Evolutionary conservation across 225 moss, liverwort and hornwort species (phyloP).

Genomic region (Lunularia cruciata): DNA sequence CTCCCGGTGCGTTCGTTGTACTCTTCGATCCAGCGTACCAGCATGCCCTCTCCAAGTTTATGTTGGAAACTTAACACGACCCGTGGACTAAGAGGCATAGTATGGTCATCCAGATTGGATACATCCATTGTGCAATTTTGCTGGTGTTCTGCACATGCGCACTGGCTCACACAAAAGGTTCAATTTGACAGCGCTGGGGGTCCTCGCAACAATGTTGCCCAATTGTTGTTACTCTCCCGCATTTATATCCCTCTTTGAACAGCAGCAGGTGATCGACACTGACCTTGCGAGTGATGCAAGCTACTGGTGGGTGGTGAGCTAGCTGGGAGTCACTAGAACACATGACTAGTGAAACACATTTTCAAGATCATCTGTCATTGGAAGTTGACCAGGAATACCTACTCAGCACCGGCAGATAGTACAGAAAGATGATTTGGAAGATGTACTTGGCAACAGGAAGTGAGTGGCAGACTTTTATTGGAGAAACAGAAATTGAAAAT

Average conservation of each 20-base stretch:
- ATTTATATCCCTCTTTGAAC: not conserved
- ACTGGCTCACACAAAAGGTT: not conserved
- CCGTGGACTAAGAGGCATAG: not conserved
- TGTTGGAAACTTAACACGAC: conserved; percentile 17
- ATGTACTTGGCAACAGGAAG: not conserved
- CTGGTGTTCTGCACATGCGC: not conserved
- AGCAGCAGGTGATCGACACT: not conserved
- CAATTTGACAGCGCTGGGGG: not conserved
- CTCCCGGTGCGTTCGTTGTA: conserved; percentile 6
- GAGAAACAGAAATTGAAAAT: not conserved
- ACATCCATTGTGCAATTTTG: not conserved
- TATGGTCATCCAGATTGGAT: not conserved
- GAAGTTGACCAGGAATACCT: too few species aligned
- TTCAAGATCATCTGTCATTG: too few species aligned
- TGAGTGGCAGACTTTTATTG: not conserved
- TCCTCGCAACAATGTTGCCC: not conserved
- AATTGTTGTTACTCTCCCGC: not conserved
- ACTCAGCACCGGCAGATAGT: not conserved
- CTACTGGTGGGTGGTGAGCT: not conserved
- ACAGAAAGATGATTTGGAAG: not conserved
- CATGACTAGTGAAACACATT: too few species aligned
- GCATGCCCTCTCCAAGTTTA: conserved; percentile 1
- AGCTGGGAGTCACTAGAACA: not conserved
- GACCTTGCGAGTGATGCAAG: not conserved
- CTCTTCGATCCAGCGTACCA: conserved; percentile 11